Percentiles rank a stretch among this genome's conserved stretches.
Conservation (phyloP, 148 eudicot species). For the Rhododendron mucronatum region DNA sequence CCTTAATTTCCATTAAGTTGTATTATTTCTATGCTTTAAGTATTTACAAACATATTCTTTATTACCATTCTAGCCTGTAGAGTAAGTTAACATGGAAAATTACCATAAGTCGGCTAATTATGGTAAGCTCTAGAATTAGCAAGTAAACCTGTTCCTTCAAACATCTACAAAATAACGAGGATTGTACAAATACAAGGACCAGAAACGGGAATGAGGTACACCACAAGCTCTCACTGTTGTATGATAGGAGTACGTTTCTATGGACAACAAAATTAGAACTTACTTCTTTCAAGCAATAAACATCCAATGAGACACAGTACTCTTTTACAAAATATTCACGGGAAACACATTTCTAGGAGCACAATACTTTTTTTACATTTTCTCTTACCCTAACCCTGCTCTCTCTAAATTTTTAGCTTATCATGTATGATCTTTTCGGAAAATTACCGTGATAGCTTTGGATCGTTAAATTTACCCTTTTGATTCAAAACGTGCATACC, state of each 20-base stretch:
- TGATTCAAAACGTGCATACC: not conserved
- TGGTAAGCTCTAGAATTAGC: not conserved
- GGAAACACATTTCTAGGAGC: not conserved
- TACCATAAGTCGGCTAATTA: not conserved
- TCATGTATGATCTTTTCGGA: not conserved
- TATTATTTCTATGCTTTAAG: not conserved
- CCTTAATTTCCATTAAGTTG: not conserved
- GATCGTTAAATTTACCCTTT: not conserved
- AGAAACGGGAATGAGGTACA: not conserved
- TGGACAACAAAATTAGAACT: not conserved
- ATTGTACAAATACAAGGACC: not conserved
- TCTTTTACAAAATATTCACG: not conserved
- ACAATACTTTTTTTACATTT: not conserved
- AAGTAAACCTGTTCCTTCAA: not conserved
- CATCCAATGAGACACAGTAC: not conserved
- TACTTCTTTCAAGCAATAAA: not conserved
- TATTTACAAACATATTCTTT: not conserved
- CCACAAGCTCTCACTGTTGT: not conserved
- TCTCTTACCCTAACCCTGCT: not conserved
- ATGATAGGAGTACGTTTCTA: not conserved
- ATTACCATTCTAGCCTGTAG: not conserved
- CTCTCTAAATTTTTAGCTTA: not conserved
- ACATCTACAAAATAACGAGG: not conserved
- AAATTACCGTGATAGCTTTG: not conserved
- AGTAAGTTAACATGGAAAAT: not conserved